Conservation (phyloP, 2,329 filamentous ascomycete genomes). For the Cytospora chrysosperma region DNA sequence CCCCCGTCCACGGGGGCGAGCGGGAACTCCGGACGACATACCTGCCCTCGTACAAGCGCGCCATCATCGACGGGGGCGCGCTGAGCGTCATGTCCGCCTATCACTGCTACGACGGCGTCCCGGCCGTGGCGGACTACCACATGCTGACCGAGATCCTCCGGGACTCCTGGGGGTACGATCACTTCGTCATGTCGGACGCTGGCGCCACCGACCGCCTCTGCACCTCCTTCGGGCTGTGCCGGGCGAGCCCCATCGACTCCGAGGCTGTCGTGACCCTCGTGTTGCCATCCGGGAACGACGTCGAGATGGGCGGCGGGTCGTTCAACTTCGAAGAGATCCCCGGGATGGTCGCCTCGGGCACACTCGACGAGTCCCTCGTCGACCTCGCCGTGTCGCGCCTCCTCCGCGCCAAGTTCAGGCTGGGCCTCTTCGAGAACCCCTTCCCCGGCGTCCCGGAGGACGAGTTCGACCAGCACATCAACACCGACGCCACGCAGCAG, state of each 20-base stretch:
- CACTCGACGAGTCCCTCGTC: slow-evolving; percentile 58
- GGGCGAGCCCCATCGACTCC: slow-evolving; percentile 58
- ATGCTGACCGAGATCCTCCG: slow-evolving; percentile 68
- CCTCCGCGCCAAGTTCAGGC: slow-evolving; percentile 65
- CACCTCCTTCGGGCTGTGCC: slow-evolving; percentile 63
- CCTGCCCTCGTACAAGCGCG: slow-evolving; percentile 62
- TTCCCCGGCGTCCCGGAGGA: slow-evolving; percentile 58
- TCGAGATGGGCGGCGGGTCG: slow-evolving; percentile 75
- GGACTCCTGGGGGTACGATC: slow-evolving; percentile 67
- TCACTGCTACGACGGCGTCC: slow-evolving; percentile 71
- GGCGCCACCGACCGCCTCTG: slow-evolving; percentile 70
- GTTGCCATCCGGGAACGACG: slow-evolving; percentile 67
- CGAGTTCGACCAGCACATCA: slow-evolving; percentile 57
- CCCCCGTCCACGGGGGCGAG: slow-evolving; percentile 53
- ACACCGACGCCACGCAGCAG: slow-evolving; percentile 57
- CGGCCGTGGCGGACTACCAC: slow-evolving; percentile 64
- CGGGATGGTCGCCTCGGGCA: slow-evolving; percentile 59
- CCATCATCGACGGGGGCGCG: slow-evolving; percentile 68
- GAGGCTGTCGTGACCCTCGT: slow-evolving; percentile 59
- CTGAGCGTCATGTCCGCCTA: slow-evolving; percentile 74
- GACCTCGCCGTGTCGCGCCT: slow-evolving; percentile 65
- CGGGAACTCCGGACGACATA: slow-evolving; percentile 55
- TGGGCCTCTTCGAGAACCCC: slow-evolving; percentile 71
- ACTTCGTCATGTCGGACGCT: slow-evolving; percentile 63
- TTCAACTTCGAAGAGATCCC: slow-evolving; percentile 70